Evolutionary conservation across 2,329 filamentous ascomycete genomes (phyloP).

Genomic region (Ophiostoma piceae): DNA sequence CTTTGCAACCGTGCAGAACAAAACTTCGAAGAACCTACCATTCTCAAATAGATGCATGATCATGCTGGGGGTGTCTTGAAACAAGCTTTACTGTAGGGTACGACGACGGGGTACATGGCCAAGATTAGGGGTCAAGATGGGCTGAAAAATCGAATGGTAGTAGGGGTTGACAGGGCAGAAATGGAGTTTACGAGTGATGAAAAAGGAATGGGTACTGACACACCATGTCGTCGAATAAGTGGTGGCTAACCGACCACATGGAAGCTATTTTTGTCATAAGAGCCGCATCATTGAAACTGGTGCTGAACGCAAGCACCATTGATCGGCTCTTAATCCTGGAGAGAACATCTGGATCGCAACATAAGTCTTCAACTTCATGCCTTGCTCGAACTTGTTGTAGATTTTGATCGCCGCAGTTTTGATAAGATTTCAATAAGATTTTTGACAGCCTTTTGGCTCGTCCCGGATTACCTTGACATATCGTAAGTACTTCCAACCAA

Average conservation of each 20-base stretch:
- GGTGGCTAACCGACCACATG: neutral
- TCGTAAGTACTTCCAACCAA: too few relatives aligned
- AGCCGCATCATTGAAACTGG: neutral
- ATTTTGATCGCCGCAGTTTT: too few relatives aligned
- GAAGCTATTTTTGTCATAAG: neutral
- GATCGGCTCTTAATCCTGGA: neutral
- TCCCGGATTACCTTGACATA: too few relatives aligned
- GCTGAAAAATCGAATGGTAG: neutral
- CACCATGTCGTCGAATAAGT: neutral
- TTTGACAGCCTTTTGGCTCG: too few relatives aligned
- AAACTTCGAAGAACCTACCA: neutral
- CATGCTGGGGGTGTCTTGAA: neutral
- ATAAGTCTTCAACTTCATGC: too few relatives aligned
- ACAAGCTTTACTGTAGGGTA: neutral
- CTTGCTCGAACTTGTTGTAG: too few relatives aligned
- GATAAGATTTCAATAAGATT: too few relatives aligned
- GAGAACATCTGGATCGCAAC: neutral
- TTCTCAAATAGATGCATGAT: neutral
- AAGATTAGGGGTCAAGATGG: conserved; percentile 8
- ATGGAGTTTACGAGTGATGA: too few relatives aligned
- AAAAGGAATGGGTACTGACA: neutral
- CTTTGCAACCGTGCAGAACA: neutral
- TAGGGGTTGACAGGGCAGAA: neutral
- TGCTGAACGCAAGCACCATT: neutral
- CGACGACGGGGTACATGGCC: neutral